Evolutionary conservation across 78 protist species (phyloP).

Genomic region (Paratrimastix pyriformis): DNA sequence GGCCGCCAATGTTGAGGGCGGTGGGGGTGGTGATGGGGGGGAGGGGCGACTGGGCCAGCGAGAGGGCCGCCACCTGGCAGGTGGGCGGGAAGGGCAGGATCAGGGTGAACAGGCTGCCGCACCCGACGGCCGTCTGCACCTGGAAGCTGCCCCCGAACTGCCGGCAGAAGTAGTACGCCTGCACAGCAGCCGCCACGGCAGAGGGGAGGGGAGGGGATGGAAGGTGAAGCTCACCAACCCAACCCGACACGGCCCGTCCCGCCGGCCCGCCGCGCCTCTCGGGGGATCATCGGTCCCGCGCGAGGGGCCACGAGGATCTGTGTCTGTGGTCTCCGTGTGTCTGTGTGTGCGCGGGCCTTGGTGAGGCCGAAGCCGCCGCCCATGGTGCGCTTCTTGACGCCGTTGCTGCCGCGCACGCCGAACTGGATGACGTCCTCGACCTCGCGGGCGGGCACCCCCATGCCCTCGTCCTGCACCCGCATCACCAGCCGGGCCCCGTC

Average conservation of each 20-base stretch:
- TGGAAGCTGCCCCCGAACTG: constrained; percentile 5
- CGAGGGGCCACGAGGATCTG: no score
- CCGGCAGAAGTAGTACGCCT: not conserved
- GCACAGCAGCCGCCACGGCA: no score
- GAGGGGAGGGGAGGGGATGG: no score
- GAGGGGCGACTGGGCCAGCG: no score
- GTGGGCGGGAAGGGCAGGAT: not conserved
- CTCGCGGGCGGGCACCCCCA: not conserved
- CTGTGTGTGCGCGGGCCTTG: no score
- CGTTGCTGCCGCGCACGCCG: constrained; percentile 1
- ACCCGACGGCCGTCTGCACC: not conserved
- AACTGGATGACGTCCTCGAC: not conserved
- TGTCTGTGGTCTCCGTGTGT: no score
- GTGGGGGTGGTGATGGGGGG: no score
- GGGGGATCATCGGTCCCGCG: no score
- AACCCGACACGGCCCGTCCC: no score
- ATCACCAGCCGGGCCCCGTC: not conserved
- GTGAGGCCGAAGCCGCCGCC: constrained; percentile 14
- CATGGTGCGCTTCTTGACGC: not conserved
- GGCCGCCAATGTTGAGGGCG: no score
- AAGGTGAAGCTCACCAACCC: no score
- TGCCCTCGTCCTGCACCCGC: constrained; percentile 10
- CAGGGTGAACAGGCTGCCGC: not conserved
- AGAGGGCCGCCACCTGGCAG: not conserved
- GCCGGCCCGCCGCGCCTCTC: no score